These are phyloP conservation scores for Peltaster fructicola DNA, from an alignment of 2,329 filamentous ascomycete genomes.

Conservation along the genomic window DNA sequence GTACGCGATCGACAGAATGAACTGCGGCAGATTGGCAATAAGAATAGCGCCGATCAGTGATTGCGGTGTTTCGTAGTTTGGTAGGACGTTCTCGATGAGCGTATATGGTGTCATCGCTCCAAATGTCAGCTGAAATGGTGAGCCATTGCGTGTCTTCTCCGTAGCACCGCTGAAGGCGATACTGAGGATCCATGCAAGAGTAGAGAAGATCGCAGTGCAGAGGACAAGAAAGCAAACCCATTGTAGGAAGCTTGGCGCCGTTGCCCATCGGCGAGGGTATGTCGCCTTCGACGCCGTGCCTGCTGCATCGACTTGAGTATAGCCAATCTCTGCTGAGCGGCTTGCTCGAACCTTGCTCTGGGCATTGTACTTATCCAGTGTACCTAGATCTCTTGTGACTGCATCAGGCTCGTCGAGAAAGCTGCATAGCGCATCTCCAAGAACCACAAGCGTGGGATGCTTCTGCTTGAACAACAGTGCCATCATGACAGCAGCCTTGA, in stretches of 20 bases:
- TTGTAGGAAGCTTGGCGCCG: not conserved
- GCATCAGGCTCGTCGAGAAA: conserved; percentile 11
- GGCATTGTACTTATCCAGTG: conserved; percentile 2
- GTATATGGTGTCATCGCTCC: conserved; percentile 5
- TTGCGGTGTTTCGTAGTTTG: conserved; percentile 2
- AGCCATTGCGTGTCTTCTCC: not conserved
- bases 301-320: no score
- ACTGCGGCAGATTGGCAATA: conserved; percentile 30
- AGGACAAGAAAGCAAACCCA: not conserved
- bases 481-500: conserved; percentile 12
- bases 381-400: conserved; percentile 7
- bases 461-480: conserved; percentile 8
- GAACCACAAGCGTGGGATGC: conserved; percentile 11
- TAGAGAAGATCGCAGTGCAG: conserved; percentile 1
- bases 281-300: no score
- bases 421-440: conserved; percentile 15
- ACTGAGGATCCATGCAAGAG: conserved; percentile 2
- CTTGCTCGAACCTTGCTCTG: not conserved
- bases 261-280: not conserved
- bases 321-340: not conserved
- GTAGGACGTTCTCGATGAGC: conserved; percentile 3
- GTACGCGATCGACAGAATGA: conserved; percentile 30
- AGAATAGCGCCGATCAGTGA: conserved; percentile 13
- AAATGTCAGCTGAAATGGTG: conserved; percentile 2
- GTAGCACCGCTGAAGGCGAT: conserved; percentile 1